Evolutionary conservation across 768 basidiomycete species (phyloP), one percentile per base, ranked within the genome.

Genomic region (Boletus pseudopeckii): DNA sequence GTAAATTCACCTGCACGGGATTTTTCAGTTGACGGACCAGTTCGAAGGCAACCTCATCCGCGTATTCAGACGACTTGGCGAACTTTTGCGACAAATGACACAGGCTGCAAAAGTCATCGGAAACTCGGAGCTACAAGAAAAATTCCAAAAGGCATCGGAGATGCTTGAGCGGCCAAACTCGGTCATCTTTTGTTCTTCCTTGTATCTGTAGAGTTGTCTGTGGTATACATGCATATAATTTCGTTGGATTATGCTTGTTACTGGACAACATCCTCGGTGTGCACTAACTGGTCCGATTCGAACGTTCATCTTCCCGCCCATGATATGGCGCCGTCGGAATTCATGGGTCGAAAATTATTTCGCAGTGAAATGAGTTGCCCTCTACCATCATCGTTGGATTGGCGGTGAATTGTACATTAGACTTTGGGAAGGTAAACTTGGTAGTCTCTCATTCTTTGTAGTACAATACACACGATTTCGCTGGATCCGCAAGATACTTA

Each of bases 21-120:
- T 33, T 34, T 14, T 49, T 37, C 15, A 97, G 95, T 78, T 95
- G 64, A 93, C 93, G 6, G 94, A 96, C 69, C 90, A 94, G 55
- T 99, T 98, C 61, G 97, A 99, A 68, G 97, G 97, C 37, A 93
- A 88, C 53, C 78, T 99, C 26, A 99, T 98, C 66, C 88, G 97
- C 51, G 94, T 94, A 7, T 99, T 99, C 78, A 80, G 97, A 45
- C 85, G 97, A 14, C 73, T 99, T 20, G 91, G 95, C 44, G 97
- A 99, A 71, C 80, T 99, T 18, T 77, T 99, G 22, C 83, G 95
- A 33, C 97, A 99, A 72, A 99, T 99, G 97, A 84, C 86, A 14
- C 84, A 89, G 63, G 94, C 92, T 1, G 92, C 96, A 4, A 93
- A 94, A 66, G 97, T 97, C 18, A 98, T 98, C 58, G 97, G 97